phyloP scores from a whole-genome alignment of 2,329 filamentous ascomycete species.

The Penicillium sp. region DNA sequence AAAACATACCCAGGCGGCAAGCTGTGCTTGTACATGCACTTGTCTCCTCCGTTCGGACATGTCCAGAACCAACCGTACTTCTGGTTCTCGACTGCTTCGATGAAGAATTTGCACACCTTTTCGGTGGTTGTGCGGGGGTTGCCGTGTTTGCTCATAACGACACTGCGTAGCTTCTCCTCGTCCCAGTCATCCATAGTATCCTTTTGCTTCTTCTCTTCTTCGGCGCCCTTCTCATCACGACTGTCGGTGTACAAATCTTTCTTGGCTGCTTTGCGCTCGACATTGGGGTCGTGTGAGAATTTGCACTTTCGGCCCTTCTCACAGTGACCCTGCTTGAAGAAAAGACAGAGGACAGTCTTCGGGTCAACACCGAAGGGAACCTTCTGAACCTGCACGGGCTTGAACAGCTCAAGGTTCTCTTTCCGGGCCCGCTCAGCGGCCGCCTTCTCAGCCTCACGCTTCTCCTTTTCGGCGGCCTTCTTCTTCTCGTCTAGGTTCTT shows the following conservation, averaged over 20 bases:
- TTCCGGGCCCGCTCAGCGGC: constrained; percentile 80
- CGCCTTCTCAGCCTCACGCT: constrained; percentile 81
- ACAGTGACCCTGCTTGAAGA: constrained; percentile 95
- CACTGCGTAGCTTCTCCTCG: constrained; percentile 87
- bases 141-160: constrained; percentile 93
- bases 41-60: constrained; percentile 92
- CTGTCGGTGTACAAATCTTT: constrained; percentile 85
- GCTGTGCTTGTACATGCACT: constrained; percentile 98
- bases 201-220: constrained; percentile 70
- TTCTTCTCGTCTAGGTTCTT: constrained; percentile 85
- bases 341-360: constrained; percentile 94
- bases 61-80: constrained; percentile 99
- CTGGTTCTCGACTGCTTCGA: constrained; percentile 93
- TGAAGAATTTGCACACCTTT: constrained; percentile 99
- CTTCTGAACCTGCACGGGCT: constrained; percentile 93
- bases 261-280: constrained; percentile 92
- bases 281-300: constrained; percentile 85
- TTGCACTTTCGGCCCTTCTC: constrained; percentile 99
- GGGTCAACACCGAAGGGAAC: constrained; percentile 97
- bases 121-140: constrained; percentile 94
- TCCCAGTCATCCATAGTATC: constrained; percentile 98
- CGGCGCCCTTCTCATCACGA: constrained; percentile 64
- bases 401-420: constrained; percentile 79
- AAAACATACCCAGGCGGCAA: constrained; percentile 81
- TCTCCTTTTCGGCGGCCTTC: constrained; percentile 63